phyloP scores from a whole-genome alignment of 345 rosid genomes.

The Salix koriyanagi region DNA sequence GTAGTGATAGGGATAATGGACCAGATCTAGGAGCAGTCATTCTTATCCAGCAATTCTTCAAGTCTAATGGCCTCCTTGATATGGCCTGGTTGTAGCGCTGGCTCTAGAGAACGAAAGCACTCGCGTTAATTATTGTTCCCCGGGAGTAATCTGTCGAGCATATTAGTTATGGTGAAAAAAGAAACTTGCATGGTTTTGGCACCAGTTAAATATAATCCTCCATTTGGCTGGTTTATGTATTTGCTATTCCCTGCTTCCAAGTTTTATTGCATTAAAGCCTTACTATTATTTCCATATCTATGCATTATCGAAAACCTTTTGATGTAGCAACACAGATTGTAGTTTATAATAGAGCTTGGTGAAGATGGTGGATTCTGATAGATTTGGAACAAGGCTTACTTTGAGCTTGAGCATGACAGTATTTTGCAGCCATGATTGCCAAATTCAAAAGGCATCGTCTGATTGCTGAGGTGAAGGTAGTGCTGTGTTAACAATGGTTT shows the following conservation, averaged over 20 bases:
- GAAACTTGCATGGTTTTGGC: not conserved
- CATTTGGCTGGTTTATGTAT: not conserved
- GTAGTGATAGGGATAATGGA: constrained; percentile 24
- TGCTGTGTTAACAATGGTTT: too few species aligned
- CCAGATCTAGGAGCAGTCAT: constrained; percentile 59
- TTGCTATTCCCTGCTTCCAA: not conserved
- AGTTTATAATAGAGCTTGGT: not conserved
- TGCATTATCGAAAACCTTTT: not conserved
- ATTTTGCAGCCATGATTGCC: too few species aligned
- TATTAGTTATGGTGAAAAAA: not conserved
- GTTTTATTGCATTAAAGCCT: not conserved
- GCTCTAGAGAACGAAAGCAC: not conserved
- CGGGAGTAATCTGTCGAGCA: too few species aligned
- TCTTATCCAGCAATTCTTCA: too few species aligned
- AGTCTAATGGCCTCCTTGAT: too few species aligned
- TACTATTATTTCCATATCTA: not conserved
- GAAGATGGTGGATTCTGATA: not conserved
- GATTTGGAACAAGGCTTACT: not conserved
- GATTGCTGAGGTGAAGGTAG: not conserved
- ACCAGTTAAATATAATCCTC: not conserved
- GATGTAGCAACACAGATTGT: not conserved
- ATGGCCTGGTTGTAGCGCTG: not conserved
- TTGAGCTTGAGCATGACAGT: too few species aligned
- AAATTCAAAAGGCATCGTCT: too few species aligned
- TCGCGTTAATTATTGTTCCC: not conserved